Evolutionary conservation across 495 filamentous ascomycete species (phyloP).

Genomic region (Chaetomium fimeti): DNA sequence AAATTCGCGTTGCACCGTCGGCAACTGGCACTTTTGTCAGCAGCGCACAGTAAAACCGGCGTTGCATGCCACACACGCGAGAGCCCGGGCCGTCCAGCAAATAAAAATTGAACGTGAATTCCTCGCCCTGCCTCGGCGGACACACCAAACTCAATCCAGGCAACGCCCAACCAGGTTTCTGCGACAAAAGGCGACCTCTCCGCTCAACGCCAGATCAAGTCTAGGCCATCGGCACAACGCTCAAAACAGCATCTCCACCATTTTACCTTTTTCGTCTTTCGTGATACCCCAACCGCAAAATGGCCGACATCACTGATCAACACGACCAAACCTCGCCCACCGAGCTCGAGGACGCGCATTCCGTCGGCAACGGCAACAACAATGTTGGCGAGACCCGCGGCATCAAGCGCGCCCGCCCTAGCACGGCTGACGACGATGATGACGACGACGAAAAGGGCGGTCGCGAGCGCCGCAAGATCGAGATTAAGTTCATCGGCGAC

Average conservation of each 20-base stretch:
- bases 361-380: conserved; percentile 61
- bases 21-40: conserved; percentile 28
- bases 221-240: conserved; percentile 59
- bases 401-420: conserved; percentile 84
- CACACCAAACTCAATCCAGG: conserved; percentile 55
- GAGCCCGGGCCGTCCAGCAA: conserved; percentile 39
- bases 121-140: conserved; percentile 49
- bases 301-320: conserved; percentile 63
- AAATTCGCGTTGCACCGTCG: conserved; percentile 25
- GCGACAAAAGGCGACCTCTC: conserved; percentile 52
- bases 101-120: conserved; percentile 44
- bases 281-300: conserved; percentile 52
- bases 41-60: conserved; percentile 3
- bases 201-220: conserved; percentile 57
- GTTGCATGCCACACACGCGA: conserved; percentile 37
- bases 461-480: conserved; percentile 98
- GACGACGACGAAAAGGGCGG: conserved; percentile 98
- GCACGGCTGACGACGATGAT: conserved; percentile 87
- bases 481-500: conserved; percentile 99
- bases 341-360: conserved; percentile 61
- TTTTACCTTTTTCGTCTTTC: conserved; percentile 46
- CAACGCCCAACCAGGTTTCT: conserved; percentile 54
- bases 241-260: conserved; percentile 58
- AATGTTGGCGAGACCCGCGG: conserved; percentile 67
- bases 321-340: conserved; percentile 59